Conservation (phyloP, 1,284 basidiomycete genomes). For the Trichosporon faecale region DNA sequence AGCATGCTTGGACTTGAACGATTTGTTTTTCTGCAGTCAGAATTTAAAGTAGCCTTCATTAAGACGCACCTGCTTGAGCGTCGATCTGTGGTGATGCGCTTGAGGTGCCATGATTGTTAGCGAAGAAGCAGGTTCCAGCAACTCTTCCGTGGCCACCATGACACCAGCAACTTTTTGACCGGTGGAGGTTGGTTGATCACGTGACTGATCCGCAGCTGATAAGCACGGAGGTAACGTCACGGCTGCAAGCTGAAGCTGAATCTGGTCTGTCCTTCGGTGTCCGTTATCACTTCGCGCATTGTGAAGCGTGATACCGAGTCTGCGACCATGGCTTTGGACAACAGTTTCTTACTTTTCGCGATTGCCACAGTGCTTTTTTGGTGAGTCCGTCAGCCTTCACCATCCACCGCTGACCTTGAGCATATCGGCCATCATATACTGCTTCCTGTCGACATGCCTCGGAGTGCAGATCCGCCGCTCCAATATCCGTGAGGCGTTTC, state of each 20-base stretch:
- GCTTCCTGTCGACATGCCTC: conserved; percentile 49
- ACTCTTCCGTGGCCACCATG: too few relatives aligned
- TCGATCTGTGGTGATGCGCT: conserved; percentile 67
- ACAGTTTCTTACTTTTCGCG: conserved; percentile 40
- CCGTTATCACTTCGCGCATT: not conserved
- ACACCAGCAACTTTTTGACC: conserved; percentile 12
- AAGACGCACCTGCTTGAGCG: conserved; percentile 71
- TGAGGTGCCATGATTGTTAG: conserved; percentile 28
- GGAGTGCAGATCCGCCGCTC: conserved; percentile 41
- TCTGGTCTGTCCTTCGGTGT: too few relatives aligned
- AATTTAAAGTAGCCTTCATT: not conserved
- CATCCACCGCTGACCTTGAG: conserved; percentile 19
- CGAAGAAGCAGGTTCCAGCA: not conserved
- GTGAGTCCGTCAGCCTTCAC: conserved; percentile 23
- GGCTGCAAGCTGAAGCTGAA: too few relatives aligned
- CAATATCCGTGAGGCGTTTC: conserved; percentile 41
- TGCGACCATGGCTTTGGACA: conserved; percentile 21
- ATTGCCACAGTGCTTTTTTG: conserved; percentile 36
- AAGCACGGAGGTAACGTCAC: too few relatives aligned
- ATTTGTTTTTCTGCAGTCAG: conserved; percentile 68
- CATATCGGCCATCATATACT: conserved; percentile 41
- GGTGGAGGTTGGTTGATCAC: not conserved
- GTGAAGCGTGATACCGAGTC: not conserved
- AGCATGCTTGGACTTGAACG: conserved; percentile 84
- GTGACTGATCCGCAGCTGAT: too few relatives aligned